Conservation (phyloP, 23 red algal species). For the Gracilaria vermiculophylla region DNA sequence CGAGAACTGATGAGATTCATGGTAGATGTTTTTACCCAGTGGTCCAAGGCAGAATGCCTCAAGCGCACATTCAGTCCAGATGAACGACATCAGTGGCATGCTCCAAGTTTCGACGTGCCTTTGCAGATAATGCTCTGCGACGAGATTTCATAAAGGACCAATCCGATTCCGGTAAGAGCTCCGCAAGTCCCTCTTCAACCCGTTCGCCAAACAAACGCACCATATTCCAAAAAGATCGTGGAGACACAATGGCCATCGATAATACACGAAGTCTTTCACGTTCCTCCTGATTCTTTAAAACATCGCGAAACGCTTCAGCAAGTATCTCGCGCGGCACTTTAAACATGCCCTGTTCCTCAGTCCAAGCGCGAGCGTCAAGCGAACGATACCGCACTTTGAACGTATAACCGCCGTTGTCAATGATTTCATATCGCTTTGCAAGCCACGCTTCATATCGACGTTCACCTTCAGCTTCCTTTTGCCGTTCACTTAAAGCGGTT, state of each 20-base stretch:
- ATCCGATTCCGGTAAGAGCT: constrained; percentile 30
- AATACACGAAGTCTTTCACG: neutral
- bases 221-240: constrained; percentile 48
- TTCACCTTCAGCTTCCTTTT: constrained; percentile 50
- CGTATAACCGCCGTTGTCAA: neutral
- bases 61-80: neutral
- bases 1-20: too few species aligned
- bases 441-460: constrained; percentile 44
- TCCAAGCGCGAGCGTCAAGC: constrained; percentile 5
- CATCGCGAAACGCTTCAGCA: neutral
- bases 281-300: constrained; percentile 23
- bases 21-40: too few species aligned
- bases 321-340: neutral
- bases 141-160: constrained; percentile 28
- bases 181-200: constrained; percentile 22
- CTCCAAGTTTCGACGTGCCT: constrained; percentile 29
- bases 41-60: too few species aligned
- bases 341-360: constrained; percentile 14
- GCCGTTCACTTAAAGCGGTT: constrained; percentile 11
- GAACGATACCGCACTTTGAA: constrained; percentile 29
- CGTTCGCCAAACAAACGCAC: constrained; percentile 28
- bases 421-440: constrained; percentile 27
- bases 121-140: neutral
- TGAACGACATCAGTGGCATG: neutral
- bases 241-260: constrained; percentile 43